These are phyloP conservation scores for Lasiosphaeria ovina DNA, from an alignment of 495 filamentous ascomycete genomes.

Conservation along the genomic window DNA sequence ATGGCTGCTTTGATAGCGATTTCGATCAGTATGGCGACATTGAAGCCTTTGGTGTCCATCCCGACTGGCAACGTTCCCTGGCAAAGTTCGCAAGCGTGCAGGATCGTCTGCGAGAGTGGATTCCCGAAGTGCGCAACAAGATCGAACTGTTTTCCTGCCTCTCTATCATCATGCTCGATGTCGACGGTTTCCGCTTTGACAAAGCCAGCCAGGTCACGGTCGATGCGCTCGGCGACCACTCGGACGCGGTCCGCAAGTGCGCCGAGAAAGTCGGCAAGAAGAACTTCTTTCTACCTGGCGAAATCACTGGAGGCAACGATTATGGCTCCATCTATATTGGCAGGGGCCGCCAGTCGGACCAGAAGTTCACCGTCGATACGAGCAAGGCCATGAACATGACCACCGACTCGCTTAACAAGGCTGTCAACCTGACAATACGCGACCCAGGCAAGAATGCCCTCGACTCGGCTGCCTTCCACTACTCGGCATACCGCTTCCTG, in stretches of 20 bases:
- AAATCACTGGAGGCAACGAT: slow-evolving; percentile 61
- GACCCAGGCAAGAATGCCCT: slow-evolving; percentile 52
- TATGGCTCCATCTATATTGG: slow-evolving; percentile 63
- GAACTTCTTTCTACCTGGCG: slow-evolving; percentile 64
- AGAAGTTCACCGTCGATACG: slow-evolving; percentile 50
- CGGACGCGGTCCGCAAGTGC: slow-evolving; percentile 51
- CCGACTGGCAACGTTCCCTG: slow-evolving; percentile 62
- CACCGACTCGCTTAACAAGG: slow-evolving; percentile 50
- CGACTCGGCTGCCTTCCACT: slow-evolving; percentile 66
- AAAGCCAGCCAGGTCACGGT: slow-evolving; percentile 62
- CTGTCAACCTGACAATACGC: slow-evolving; percentile 39
- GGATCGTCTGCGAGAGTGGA: slow-evolving; percentile 69
- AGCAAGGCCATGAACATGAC: slow-evolving; percentile 58
- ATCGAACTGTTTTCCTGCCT: slow-evolving; percentile 64
- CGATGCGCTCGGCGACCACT: slow-evolving; percentile 59
- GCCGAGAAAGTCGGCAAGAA: slow-evolving; percentile 55
- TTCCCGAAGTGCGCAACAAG: slow-evolving; percentile 56
- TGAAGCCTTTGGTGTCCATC: slow-evolving; percentile 63
- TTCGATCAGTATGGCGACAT: slow-evolving; percentile 65
- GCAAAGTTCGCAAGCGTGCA: slow-evolving; percentile 71
- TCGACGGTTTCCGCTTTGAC: slow-evolving; percentile 66
- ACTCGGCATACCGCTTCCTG: slow-evolving; percentile 64
- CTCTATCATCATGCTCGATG: slow-evolving; percentile 60
- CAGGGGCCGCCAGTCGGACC: slow-evolving; percentile 55
- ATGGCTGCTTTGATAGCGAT: slow-evolving; percentile 62